Base-by-base conservation (phyloP, 805 yeast species). In the Starmerella floricola region DNA sequence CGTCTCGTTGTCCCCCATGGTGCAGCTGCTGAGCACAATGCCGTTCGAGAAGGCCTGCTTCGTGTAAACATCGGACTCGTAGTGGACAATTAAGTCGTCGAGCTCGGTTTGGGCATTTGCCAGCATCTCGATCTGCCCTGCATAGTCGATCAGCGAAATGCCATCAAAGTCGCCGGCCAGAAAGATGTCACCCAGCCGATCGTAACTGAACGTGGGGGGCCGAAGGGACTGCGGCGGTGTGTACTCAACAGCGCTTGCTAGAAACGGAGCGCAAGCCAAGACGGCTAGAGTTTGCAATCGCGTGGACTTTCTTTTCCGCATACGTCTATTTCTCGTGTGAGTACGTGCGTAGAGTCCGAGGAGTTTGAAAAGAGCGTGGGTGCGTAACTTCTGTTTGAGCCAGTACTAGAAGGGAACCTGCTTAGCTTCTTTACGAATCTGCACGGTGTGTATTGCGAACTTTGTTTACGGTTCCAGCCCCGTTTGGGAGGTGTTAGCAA, bases 101-200 rank as follows among this genome's bases (percentile, higher is more conserved):
- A 10, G 17, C 26, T 11, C 29, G 3, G 31, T 12, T 3, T 12
- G 24, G 10, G 51, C 47, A 8, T 40, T 31, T 23, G 19, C 17
- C n/a, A 51, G 46, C 15, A 59, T 54, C 38, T 62, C 54, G 18
- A 61, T 59, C 29, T 62, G 61, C 10, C 68, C 70, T 12, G 44
- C 45, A 44, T 64, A 68, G 20, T 48, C 37, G 47, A 61, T 59
- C 13, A 42, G 47, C 4, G 71, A 56, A 12, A 66, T 51, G 12
- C 65, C 66, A 38, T 39, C 42, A 15, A 47, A 51, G 12, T 27
- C 36, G 8, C 55, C 55, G 8, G 40, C 44, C 13, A 51, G 36
- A 4, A 40, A 29, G 4, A 51, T 36, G 24, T 46, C 43, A 13
- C 54, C 53, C 6, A 51, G 38, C 28, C 17, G 20, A 11, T 20